phyloP scores from a whole-genome alignment of 495 filamentous ascomycete genomes.

The Trichoderma parareesei region DNA sequence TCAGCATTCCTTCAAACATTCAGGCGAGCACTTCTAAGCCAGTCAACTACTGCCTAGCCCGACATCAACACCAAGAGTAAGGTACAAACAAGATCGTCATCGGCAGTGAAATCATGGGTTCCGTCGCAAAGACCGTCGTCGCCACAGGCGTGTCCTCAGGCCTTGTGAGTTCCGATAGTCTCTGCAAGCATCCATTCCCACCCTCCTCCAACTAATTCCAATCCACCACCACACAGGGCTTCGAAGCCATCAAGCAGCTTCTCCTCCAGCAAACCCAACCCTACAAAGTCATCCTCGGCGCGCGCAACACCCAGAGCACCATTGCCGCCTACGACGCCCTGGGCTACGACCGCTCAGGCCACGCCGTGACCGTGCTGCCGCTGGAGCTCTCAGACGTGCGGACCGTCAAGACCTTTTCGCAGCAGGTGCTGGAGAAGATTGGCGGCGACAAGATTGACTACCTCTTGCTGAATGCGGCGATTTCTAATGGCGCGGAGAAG shows the following conservation, averaged over 20 bases:
- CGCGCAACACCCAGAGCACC: conserved; percentile 28
- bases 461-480: conserved; percentile 34
- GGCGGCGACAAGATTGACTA: conserved; percentile 32
- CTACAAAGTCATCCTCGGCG: conserved; percentile 38
- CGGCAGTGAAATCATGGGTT: conserved; percentile 20
- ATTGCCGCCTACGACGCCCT: conserved; percentile 29
- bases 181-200: neutral
- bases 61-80: neutral
- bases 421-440: conserved; percentile 25
- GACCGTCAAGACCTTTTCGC: conserved; percentile 29
- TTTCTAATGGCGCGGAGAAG: conserved; percentile 17
- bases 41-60: neutral
- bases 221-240: conserved; percentile 25
- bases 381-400: conserved; percentile 32
- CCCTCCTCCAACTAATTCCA: neutral
- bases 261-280: conserved; percentile 26
- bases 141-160: conserved; percentile 38
- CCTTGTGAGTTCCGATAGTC: conserved; percentile 21
- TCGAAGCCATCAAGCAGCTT: conserved; percentile 35
- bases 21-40: neutral
- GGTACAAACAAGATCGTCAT: neutral
- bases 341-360: conserved; percentile 24
- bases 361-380: conserved; percentile 33
- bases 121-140: conserved; percentile 33
- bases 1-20: too few species aligned